These are phyloP conservation scores for Protomyces arabidopsidicola DNA, from an alignment of 1,139 yeast species.

Conservation along the genomic window DNA sequence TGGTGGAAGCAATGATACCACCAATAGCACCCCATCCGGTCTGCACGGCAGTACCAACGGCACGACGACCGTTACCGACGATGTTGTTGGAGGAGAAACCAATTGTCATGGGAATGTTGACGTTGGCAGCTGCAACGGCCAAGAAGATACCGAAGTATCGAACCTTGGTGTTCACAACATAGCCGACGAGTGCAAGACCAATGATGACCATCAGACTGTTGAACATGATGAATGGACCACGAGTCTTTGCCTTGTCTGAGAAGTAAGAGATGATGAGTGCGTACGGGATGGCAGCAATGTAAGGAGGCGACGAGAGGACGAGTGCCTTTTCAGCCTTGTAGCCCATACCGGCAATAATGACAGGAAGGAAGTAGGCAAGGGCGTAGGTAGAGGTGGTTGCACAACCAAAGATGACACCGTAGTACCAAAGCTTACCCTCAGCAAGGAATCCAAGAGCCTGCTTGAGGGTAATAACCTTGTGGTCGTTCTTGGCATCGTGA, in stretches of 20 bases:
- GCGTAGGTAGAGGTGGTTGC: constrained; percentile 56
- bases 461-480: constrained; percentile 13
- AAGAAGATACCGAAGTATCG: constrained; percentile 60
- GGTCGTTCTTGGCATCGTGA: constrained; percentile 26
- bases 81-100: constrained; percentile 47
- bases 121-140: constrained; percentile 54
- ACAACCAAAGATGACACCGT: constrained; percentile 18
- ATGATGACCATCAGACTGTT: constrained; percentile 46
- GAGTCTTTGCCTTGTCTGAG: constrained; percentile 56
- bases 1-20: constrained; percentile 24
- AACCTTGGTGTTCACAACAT: constrained; percentile 53
- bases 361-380: constrained; percentile 59
- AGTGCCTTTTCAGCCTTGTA: constrained; percentile 50
- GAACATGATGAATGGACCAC: constrained; percentile 51
- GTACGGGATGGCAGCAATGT: constrained; percentile 52
- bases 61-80: constrained; percentile 24
- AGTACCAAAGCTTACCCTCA: constrained; percentile 25
- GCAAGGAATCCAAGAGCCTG: constrained; percentile 13
- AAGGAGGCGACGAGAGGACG: constrained; percentile 62
- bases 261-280: constrained; percentile 43
- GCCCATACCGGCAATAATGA: constrained; percentile 51
- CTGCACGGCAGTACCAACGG: constrained; percentile 26
- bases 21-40: constrained; percentile 27
- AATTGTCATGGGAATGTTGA: constrained; percentile 53
- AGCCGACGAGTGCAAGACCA: constrained; percentile 50